Percentiles rank a stretch among this genome's conserved stretches.
Evolutionary conservation across 768 basidiomycete genomes (phyloP).

Genomic region (Kwoniella heveanensis): DNA sequence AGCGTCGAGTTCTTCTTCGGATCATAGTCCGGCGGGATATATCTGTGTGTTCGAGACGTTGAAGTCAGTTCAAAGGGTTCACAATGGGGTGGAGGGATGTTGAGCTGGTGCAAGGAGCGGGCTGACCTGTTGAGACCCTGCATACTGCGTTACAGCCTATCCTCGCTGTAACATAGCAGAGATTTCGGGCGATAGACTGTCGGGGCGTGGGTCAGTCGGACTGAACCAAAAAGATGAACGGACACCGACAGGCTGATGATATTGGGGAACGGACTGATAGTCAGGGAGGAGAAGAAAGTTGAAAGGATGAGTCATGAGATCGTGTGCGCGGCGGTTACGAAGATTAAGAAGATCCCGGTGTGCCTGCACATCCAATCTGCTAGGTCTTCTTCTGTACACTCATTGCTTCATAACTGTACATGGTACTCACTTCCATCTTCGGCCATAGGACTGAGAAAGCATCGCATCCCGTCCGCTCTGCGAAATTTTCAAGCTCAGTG

Average conservation of each 20-base stretch:
- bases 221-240: no score
- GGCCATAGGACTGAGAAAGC: not conserved
- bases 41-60: constrained; percentile 60
- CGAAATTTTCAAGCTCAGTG: not conserved
- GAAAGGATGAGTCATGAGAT: not conserved
- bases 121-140: constrained; percentile 44
- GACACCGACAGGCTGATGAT: not conserved
- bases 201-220: no score
- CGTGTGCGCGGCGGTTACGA: no score
- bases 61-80: no score
- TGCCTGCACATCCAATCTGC: no score
- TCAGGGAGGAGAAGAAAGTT: not conserved
- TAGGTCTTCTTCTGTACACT: no score
- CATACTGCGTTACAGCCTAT: constrained; percentile 12
- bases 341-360: no score
- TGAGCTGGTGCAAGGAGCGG: not conserved
- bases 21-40: constrained; percentile 77
- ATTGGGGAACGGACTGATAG: not conserved
- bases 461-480: constrained; percentile 1
- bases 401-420: no score
- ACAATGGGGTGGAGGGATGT: not conserved
- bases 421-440: no score
- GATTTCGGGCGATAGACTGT: no score
- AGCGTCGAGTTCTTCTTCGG: constrained; percentile 61
- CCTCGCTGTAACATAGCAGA: no score